Evolutionary conservation across 805 yeast genomes (phyloP).

Genomic region (Metschnikowia vanudenii): DNA sequence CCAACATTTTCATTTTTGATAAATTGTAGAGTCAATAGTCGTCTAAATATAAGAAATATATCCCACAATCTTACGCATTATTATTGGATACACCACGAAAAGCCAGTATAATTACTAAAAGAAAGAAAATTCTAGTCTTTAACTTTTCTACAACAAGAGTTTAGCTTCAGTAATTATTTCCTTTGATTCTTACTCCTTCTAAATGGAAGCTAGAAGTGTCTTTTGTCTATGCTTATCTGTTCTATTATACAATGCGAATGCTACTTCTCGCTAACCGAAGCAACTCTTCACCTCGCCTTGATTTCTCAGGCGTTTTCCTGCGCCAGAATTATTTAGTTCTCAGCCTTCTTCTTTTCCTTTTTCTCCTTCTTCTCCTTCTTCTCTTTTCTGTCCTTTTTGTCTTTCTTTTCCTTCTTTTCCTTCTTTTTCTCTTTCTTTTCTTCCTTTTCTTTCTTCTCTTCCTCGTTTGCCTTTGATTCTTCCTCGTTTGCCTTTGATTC

Average conservation of each 20-base stretch:
- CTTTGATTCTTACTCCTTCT: no score
- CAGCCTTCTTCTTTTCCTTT: constrained; percentile 1
- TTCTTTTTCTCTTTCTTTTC: constrained; percentile 29
- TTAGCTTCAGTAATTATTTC: no score
- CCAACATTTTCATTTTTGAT: no score
- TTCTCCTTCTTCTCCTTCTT: constrained; percentile 5
- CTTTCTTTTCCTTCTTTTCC: constrained; percentile 20
- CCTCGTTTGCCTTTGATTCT: constrained; percentile 10
- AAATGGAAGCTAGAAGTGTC: no score
- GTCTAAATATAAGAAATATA: no score
- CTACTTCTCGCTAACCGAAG: neutral
- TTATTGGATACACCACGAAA: no score
- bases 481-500: constrained; percentile 7
- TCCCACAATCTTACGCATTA: no score
- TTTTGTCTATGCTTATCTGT: neutral
- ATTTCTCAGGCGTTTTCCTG: neutral
- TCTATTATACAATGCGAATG: constrained; percentile 7
- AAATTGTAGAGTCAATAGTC: no score
- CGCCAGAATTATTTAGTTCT: neutral
- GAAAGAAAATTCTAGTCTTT: no score
- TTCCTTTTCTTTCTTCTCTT: constrained; percentile 27
- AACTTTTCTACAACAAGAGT: no score
- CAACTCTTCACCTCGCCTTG: neutral
- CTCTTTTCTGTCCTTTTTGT: constrained; percentile 8
- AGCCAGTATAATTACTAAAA: no score